phyloP scores from a whole-genome alignment of 2,329 filamentous ascomycete species.

The Arthroderma uncinatum region DNA sequence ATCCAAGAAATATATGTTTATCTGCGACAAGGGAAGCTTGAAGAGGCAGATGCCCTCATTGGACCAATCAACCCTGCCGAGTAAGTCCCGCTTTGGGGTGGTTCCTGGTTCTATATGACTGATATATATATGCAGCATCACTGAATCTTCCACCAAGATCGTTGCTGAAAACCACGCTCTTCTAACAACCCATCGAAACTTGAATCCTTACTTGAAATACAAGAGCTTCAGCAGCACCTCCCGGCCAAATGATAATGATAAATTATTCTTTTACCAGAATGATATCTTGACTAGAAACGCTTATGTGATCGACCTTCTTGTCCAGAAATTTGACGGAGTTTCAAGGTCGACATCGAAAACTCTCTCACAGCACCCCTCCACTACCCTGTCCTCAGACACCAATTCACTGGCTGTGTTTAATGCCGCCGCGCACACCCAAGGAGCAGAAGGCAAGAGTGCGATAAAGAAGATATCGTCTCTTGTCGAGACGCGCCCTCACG shows the following conservation, averaged over 20 bases:
- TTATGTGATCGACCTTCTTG: constrained; percentile 46
- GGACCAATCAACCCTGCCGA: constrained; percentile 41
- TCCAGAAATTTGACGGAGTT: constrained; percentile 51
- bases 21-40: constrained; percentile 42
- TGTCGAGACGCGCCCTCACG: constrained; percentile 61
- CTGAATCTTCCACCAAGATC: constrained; percentile 47
- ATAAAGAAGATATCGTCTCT: constrained; percentile 59
- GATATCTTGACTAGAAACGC: constrained; percentile 44
- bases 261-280: constrained; percentile 49
- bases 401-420: constrained; percentile 53
- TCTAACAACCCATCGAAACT: constrained; percentile 34
- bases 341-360: constrained; percentile 43
- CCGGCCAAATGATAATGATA: constrained; percentile 40
- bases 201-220: constrained; percentile 49
- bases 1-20: constrained; percentile 53
- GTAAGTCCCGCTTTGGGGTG: constrained; percentile 28
- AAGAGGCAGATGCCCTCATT: constrained; percentile 45
- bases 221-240: constrained; percentile 45
- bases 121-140: constrained; percentile 33
- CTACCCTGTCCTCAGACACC: constrained; percentile 40
- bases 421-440: constrained; percentile 62
- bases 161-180: constrained; percentile 51
- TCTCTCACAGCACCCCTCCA: constrained; percentile 38
- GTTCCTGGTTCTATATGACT: background rate
- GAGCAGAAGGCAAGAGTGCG: constrained; percentile 52